These are phyloP conservation scores for Phytophthora hibernalis DNA, from an alignment of 352 stramenopile genomes.

Conservation along the genomic window DNA sequence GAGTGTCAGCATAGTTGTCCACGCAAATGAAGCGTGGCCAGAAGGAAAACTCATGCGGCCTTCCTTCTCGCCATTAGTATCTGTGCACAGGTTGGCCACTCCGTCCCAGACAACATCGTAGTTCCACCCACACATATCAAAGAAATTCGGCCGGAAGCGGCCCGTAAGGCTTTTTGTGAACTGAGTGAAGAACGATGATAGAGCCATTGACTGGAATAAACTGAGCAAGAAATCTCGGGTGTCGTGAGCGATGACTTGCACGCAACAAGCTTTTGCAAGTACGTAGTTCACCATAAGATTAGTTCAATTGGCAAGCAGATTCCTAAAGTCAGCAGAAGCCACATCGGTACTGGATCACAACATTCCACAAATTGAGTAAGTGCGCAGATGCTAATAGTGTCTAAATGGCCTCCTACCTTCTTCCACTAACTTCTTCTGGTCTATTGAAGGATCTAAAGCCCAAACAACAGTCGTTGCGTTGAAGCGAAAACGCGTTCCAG, in stretches of 20 bases:
- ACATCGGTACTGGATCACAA: constrained; percentile 49
- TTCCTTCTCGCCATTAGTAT: constrained; percentile 68
- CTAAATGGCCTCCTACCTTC: too few relatives aligned
- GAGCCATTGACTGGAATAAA: constrained; percentile 47
- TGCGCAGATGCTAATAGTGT: too few relatives aligned
- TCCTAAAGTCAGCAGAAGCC: constrained; percentile 39
- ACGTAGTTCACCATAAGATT: constrained; percentile 63
- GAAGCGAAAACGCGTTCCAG: too few relatives aligned
- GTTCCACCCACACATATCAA: constrained; percentile 86
- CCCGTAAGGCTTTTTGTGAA: constrained; percentile 78
- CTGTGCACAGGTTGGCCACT: constrained; percentile 74
- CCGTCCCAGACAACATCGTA: constrained; percentile 76
- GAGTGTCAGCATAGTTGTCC: constrained; percentile 78
- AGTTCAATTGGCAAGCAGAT: constrained; percentile 40
- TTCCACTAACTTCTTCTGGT: too few relatives aligned
- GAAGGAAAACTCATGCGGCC: constrained; percentile 84
- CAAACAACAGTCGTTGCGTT: too few relatives aligned
- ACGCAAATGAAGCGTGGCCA: constrained; percentile 78
- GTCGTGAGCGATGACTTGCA: constrained; percentile 63
- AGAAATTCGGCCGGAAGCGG: constrained; percentile 84
- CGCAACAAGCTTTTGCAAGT: constrained; percentile 45
- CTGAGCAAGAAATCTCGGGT: constrained; percentile 71
- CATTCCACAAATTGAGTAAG: background rate
- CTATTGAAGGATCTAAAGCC: too few relatives aligned
- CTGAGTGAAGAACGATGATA: constrained; percentile 62